Conservation (phyloP, 169 alveolate genomes). For the Plasmodium billcollinsi region DNA sequence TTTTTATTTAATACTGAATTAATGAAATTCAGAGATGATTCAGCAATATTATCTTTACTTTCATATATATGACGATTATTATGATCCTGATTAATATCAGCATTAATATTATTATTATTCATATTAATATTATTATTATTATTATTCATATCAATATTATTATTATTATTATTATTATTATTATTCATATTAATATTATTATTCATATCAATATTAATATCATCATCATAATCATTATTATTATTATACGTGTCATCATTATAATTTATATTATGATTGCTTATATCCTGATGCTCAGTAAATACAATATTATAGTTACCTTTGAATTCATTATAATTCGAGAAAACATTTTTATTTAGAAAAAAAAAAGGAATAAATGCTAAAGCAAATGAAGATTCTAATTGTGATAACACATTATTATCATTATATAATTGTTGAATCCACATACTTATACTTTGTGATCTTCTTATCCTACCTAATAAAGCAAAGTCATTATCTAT, state of each 20-base stretch:
- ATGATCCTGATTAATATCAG: neutral
- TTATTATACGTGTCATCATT: neutral
- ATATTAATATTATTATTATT: too few species aligned
- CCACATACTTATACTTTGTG: conserved; percentile 91
- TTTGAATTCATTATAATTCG: conserved; percentile 9
- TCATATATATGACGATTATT: neutral
- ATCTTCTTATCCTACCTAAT: conserved; percentile 85
- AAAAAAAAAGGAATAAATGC: conserved; percentile 75
- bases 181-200: too few species aligned
- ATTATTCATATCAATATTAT: too few species aligned
- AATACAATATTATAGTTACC: neutral
- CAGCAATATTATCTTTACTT: neutral
- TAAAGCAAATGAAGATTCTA: conserved; percentile 86
- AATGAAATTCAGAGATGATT: neutral
- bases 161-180: neutral
- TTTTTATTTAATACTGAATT: neutral
- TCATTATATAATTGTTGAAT: conserved; percentile 90
- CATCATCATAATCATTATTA: too few species aligned
- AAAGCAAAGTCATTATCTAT: conserved; percentile 85
- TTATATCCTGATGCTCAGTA: neutral
- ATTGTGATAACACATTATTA: conserved; percentile 82
- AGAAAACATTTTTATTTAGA: conserved; percentile 23
- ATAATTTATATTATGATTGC: neutral
- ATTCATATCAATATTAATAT: neutral
- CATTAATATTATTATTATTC: neutral